phyloP scores from a whole-genome alignment of 176 grass and related monocot species.

The Hsuehochloa calcarea region DNA sequence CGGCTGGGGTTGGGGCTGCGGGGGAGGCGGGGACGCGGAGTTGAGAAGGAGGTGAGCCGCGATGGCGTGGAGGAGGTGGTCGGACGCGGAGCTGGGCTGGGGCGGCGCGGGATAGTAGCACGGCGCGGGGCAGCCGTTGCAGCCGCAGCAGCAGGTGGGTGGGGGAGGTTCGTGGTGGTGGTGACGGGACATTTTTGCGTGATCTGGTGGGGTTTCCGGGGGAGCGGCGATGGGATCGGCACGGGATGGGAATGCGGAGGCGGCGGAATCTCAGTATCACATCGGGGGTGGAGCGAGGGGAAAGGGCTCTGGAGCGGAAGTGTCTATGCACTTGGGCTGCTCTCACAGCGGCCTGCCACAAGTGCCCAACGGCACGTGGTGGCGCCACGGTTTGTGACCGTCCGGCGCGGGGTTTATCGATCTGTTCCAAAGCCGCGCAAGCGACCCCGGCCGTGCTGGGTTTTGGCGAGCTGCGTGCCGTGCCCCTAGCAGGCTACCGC shows the following conservation, averaged over 20 bases:
- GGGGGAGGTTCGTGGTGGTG: slow-evolving; percentile 30
- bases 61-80: slow-evolving; percentile 46
- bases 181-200: slow-evolving; percentile 30
- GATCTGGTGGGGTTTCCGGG: background rate
- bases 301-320: slow-evolving; percentile 7
- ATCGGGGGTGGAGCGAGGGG: background rate
- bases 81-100: slow-evolving; percentile 29
- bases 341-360: background rate
- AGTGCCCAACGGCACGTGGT: background rate
- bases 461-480: no score
- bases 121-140: background rate
- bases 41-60: slow-evolving; percentile 30
- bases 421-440: no score
- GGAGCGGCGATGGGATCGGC: slow-evolving; percentile 20
- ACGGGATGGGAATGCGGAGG: background rate
- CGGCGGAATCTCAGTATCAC: slow-evolving; percentile 5
- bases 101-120: slow-evolving; percentile 9
- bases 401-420: no score
- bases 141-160: slow-evolving; percentile 38
- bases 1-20: background rate
- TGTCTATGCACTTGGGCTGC: background rate
- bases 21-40: background rate
- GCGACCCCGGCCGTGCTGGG: no score
- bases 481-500: no score
- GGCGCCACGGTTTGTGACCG: background rate